Percentiles rank a stretch among this genome's conserved stretches.
Evolutionary conservation across 2,329 filamentous ascomycete species (phyloP).

Genomic region (Pyricularia sp.): DNA sequence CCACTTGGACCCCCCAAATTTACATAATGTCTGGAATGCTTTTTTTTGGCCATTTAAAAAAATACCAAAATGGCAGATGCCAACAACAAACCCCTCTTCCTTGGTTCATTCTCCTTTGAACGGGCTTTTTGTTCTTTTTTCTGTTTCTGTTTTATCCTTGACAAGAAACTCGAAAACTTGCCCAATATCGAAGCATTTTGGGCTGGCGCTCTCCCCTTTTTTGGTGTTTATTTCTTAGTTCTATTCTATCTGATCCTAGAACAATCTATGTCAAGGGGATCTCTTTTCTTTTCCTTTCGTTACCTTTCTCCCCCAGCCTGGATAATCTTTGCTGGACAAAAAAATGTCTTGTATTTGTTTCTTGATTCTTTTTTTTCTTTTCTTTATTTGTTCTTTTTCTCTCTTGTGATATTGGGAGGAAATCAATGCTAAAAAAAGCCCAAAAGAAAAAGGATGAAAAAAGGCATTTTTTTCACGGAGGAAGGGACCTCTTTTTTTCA

Average conservation of each 20-base stretch:
- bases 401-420: background rate
- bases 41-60: background rate
- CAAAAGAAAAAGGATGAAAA: background rate
- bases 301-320: background rate
- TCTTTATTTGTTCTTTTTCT: background rate
- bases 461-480: background rate
- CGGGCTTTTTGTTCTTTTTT: background rate
- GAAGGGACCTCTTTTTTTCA: slow-evolving; percentile 5
- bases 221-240: background rate
- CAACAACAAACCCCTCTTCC: background rate
- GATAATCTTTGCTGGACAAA: background rate
- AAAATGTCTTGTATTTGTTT: background rate
- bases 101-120: background rate
- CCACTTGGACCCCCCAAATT: background rate
- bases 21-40: slow-evolving; percentile 3
- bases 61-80: background rate
- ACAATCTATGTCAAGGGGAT: background rate
- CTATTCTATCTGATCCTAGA: background rate
- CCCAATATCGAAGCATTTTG: background rate
- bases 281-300: background rate
- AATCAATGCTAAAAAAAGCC: background rate
- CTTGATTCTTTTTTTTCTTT: background rate
- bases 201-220: background rate
- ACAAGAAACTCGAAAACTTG: background rate
- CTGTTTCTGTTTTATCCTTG: background rate